A percentile compares a stretch with the other conserved stretches of the same genome.
Evolutionary conservation across 768 basidiomycete genomes (phyloP).

Genomic region (Hortiboletus flavorubellus): DNA sequence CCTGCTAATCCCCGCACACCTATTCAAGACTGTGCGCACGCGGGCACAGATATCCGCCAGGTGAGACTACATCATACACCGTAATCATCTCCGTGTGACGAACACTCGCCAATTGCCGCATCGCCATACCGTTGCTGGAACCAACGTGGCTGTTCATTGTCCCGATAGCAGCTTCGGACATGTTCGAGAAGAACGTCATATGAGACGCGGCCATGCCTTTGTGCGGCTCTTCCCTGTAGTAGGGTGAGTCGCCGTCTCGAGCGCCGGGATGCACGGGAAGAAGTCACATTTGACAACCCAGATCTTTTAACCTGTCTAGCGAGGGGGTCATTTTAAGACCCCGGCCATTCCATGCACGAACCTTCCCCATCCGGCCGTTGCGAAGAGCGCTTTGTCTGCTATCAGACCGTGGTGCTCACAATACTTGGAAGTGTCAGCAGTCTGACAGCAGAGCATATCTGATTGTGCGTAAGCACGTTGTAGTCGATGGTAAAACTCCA

Average conservation of each 20-base stretch:
- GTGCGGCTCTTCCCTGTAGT: neutral
- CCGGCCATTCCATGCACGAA: neutral
- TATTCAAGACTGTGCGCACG: neutral
- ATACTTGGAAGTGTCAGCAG: neutral
- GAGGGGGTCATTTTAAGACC: neutral
- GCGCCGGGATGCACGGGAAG: neutral
- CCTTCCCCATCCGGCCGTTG: neutral
- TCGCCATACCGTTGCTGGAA: no score
- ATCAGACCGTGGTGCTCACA: no score
- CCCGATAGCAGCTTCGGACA: neutral
- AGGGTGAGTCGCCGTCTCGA: neutral
- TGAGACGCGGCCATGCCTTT: neutral
- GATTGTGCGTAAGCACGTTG: neutral
- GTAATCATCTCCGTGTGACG: conserved; percentile 8
- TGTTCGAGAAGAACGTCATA: neutral
- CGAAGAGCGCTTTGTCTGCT: no score
- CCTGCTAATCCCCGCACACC: neutral
- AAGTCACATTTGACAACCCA: neutral
- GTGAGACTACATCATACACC: neutral
- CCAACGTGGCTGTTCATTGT: neutral
- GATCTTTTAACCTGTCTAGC: neutral
- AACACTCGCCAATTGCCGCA: neutral
- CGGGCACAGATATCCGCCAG: conserved; percentile 5
- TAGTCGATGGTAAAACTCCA: no score
- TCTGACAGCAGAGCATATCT: neutral